Percentiles rank a stretch among this genome's conserved stretches.
These are phyloP conservation scores for Solanum chiquidenum DNA, from an alignment of 257 asterid species.

Conservation along the genomic window DNA sequence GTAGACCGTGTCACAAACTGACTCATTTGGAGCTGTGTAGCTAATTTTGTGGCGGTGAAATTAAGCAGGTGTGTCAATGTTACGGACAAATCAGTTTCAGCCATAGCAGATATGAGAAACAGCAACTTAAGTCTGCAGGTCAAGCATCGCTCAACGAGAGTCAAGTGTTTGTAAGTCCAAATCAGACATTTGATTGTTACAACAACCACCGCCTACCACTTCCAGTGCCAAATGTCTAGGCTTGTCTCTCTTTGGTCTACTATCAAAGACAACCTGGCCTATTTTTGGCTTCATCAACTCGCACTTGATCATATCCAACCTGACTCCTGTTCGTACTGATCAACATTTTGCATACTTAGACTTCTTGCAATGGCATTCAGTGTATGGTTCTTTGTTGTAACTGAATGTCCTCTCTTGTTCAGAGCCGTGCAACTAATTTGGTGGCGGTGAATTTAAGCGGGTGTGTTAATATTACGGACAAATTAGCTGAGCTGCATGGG, in stretches of 20 bases:
- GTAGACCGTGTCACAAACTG: too few species aligned
- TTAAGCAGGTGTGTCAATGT: too few species aligned
- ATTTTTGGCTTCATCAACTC: too few species aligned
- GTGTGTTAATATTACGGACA: not conserved
- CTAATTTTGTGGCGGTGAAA: too few species aligned
- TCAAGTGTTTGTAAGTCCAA: slow-evolving; percentile 3
- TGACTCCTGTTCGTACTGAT: not conserved
- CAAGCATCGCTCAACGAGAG: slow-evolving; percentile 6
- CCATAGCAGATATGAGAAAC: not conserved
- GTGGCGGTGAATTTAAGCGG: too few species aligned
- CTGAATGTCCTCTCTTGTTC: too few species aligned
- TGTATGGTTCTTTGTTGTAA: too few species aligned
- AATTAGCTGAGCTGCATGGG: not conserved
- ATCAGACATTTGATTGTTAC: slow-evolving; percentile 16
- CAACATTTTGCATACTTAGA: not conserved
- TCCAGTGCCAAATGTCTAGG: not conserved
- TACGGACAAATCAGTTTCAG: too few species aligned
- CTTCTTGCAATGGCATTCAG: not conserved
- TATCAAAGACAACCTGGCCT: too few species aligned
- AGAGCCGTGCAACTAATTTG: too few species aligned
- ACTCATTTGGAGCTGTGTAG: too few species aligned
- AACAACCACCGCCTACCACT: slow-evolving; percentile 19
- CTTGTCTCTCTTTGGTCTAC: not conserved
- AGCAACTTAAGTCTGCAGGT: slow-evolving; percentile 5
- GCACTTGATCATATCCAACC: not conserved